Conservation (phyloP, 2,329 filamentous ascomycete genomes). For the Botrytis cinerea region DNA sequence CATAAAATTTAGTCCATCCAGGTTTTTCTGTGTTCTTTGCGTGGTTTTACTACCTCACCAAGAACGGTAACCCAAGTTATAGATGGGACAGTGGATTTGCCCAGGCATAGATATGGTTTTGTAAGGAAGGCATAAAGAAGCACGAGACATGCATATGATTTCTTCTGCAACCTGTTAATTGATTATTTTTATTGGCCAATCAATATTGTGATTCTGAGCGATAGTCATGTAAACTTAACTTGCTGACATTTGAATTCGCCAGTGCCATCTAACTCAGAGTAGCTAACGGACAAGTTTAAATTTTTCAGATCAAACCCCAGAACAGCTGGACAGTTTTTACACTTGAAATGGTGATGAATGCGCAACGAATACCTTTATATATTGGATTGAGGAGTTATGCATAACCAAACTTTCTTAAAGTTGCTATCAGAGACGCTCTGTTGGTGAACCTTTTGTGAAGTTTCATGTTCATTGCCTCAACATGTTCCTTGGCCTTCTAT, state of each 20-base stretch:
- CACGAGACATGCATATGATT: background rate
- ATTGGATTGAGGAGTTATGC: background rate
- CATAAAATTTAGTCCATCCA: background rate
- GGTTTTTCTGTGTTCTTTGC: background rate
- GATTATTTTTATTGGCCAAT: background rate
- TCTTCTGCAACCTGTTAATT: too few species aligned
- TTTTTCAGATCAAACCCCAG: background rate
- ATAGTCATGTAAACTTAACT: too few species aligned
- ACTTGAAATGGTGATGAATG: background rate
- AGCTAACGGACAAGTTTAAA: background rate
- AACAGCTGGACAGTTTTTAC: fast-evolving
- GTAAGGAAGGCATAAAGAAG: background rate
- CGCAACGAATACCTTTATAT: background rate
- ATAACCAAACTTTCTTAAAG: background rate
- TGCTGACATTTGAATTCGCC: background rate
- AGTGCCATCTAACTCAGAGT: background rate
- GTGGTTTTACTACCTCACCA: background rate
- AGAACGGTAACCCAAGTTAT: background rate
- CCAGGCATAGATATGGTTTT: background rate
- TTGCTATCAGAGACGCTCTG: background rate
- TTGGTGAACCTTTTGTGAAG: background rate
- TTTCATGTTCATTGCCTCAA: background rate
- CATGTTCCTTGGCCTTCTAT: background rate
- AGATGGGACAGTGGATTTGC: background rate
- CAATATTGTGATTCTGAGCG: background rate